Percentiles rank a stretch among this genome's conserved stretches.
phyloP scores from a whole-genome alignment of 805 yeast genomes.

The Monosporozyma unispora region DNA sequence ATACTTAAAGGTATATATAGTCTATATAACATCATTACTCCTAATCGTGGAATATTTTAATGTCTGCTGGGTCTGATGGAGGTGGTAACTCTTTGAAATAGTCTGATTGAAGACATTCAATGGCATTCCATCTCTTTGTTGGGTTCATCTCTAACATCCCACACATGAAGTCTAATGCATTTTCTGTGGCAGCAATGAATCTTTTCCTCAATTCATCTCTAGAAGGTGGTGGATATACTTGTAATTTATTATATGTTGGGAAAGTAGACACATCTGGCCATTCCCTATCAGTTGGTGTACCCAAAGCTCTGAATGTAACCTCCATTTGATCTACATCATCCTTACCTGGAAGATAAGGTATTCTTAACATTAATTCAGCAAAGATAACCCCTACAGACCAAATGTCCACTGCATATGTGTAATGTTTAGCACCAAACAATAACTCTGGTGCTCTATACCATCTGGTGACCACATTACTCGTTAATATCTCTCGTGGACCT shows the following conservation, averaged over 20 bases:
- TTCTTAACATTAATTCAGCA: constrained; percentile 91
- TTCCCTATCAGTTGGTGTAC: constrained; percentile 84
- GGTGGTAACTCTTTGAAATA: constrained; percentile 68
- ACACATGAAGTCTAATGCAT: constrained; percentile 67
- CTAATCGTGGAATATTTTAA: constrained; percentile 3
- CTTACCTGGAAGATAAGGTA: constrained; percentile 89
- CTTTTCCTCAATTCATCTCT: constrained; percentile 70
- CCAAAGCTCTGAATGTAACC: constrained; percentile 89
- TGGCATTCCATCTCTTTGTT: constrained; percentile 55
- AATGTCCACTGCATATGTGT: constrained; percentile 80
- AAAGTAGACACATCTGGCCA: constrained; percentile 87
- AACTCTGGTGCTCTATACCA: constrained; percentile 98
- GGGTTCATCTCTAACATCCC: constrained; percentile 75
- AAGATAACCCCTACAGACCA: constrained; percentile 97
- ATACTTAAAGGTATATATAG: neutral
- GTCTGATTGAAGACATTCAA: constrained; percentile 51
- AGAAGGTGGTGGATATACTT: constrained; percentile 76
- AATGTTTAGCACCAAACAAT: constrained; percentile 78
- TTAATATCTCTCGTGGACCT: constrained; percentile 63
- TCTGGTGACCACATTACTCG: constrained; percentile 92
- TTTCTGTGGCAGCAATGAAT: constrained; percentile 84
- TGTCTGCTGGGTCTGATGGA: constrained; percentile 52
- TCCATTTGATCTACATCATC: constrained; percentile 85
- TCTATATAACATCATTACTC: neutral
- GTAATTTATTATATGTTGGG: constrained; percentile 65